These are phyloP conservation scores for Wickerhamiella cacticola DNA, from an alignment of 805 yeast genomes.

Conservation along the genomic window DNA sequence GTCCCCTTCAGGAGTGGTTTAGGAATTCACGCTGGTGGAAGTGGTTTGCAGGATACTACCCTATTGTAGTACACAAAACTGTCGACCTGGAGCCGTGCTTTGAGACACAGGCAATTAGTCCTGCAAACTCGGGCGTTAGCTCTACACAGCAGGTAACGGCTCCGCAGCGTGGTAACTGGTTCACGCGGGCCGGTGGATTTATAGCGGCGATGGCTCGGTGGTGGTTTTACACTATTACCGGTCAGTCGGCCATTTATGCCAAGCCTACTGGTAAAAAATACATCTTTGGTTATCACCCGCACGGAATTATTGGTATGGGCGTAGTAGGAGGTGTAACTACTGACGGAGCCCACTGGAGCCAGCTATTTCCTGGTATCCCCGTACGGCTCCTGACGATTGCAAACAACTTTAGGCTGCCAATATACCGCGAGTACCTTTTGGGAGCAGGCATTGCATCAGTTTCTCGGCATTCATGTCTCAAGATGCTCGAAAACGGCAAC, in stretches of 20 bases:
- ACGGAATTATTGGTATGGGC: conserved; percentile 89
- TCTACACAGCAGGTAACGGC: too few relatives aligned
- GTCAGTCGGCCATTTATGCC: conserved; percentile 36
- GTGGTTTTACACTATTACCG: conserved; percentile 15
- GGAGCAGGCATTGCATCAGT: conserved; percentile 79
- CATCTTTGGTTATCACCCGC: conserved; percentile 91
- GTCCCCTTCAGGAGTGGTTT: conserved; percentile 45
- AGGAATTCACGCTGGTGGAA: conserved; percentile 52
- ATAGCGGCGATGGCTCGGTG: conserved; percentile 2
- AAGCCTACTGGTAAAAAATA: conserved; percentile 37
- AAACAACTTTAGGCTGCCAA: conserved; percentile 76
- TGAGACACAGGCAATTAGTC: conserved; percentile 5
- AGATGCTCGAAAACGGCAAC: conserved; percentile 49
- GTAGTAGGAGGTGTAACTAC: conserved; percentile 76
- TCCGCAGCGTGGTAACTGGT: conserved; percentile 4
- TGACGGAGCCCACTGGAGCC: conserved; percentile 60
- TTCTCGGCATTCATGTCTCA: conserved; percentile 54
- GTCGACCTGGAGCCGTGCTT: conserved; percentile 64
- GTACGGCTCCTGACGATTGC: conserved; percentile 66
- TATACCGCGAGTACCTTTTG: conserved; percentile 74
- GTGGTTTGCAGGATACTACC: conserved; percentile 68
- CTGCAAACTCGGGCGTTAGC: too few relatives aligned
- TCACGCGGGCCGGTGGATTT: not conserved
- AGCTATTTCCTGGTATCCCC: conserved; percentile 72
- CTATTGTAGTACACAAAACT: conserved; percentile 58